phyloP scores from a whole-genome alignment of 257 asterid genomes.

The Coffea eugenioides region DNA sequence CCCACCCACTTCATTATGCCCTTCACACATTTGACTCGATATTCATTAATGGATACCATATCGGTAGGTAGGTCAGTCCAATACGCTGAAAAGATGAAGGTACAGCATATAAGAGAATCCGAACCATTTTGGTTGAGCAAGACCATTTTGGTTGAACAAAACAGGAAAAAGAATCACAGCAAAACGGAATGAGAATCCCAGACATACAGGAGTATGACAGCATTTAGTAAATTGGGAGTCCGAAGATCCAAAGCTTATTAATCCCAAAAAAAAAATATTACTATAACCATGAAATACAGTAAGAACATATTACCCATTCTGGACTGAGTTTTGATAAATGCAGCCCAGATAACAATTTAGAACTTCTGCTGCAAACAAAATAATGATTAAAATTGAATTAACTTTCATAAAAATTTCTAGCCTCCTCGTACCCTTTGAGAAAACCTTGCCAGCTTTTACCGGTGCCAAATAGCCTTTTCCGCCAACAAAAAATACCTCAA shows the following conservation, averaged over 20 bases:
- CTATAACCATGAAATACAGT: conserved; percentile 25
- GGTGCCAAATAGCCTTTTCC: conserved; percentile 3
- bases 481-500: conserved; percentile 43
- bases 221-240: neutral
- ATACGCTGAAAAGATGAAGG: too few relatives aligned
- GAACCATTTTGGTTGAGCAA: too few relatives aligned
- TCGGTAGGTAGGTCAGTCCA: neutral
- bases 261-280: conserved; percentile 2
- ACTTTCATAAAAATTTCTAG: conserved; percentile 29
- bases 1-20: neutral
- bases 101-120: too few relatives aligned
- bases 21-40: too few relatives aligned
- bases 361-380: conserved; percentile 23
- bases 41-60: neutral
- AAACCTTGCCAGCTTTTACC: conserved; percentile 12
- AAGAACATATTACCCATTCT: conserved; percentile 27
- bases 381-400: conserved; percentile 34
- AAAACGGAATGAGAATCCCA: neutral
- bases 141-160: too few relatives aligned
- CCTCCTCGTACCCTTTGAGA: conserved; percentile 24
- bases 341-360: conserved; percentile 48
- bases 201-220: neutral
- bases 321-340: conserved; percentile 28
- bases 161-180: neutral
- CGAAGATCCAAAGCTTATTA: neutral